Evolutionary conservation across 1,139 yeast species (phyloP).

Genomic region (Suhomyces anneliseae): DNA sequence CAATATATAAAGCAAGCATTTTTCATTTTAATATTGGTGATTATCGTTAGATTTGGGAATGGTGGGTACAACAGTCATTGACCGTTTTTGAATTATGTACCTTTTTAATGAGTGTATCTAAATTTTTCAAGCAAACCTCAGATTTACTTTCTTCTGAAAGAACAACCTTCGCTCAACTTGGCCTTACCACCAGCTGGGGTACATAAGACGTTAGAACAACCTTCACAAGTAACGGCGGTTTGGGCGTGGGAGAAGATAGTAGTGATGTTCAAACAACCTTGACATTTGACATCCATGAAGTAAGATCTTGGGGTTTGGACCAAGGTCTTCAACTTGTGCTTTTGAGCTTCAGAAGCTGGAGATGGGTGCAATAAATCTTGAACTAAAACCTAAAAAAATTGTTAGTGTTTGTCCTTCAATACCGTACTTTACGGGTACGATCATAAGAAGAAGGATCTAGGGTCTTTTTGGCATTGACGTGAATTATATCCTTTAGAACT

Average conservation of each 20-base stretch:
- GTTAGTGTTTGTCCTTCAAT: neutral
- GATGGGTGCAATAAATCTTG: constrained; percentile 74
- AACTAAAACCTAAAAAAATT: constrained; percentile 17
- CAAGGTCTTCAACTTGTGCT: constrained; percentile 96
- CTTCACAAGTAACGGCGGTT: constrained; percentile 98
- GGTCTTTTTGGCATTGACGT: too few relatives aligned
- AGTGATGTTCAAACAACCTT: constrained; percentile 98
- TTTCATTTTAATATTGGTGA: constrained; percentile 6
- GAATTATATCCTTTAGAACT: too few relatives aligned
- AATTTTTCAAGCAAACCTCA: constrained; percentile 2
- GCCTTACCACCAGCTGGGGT: constrained; percentile 99
- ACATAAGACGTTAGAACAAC: constrained; percentile 97
- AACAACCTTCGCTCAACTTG: constrained; percentile 97
- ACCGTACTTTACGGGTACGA: neutral
- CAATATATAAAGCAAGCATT: constrained; percentile 7
- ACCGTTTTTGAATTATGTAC: constrained; percentile 5
- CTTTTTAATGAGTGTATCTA: constrained; percentile 7
- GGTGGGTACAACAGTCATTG: constrained; percentile 6
- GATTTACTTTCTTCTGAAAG: constrained; percentile 95
- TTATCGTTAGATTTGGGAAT: constrained; percentile 6
- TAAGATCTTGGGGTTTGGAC: constrained; percentile 98
- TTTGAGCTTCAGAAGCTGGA: constrained; percentile 91
- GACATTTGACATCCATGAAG: constrained; percentile 99
- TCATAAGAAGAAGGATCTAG: too few relatives aligned
- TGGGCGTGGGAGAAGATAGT: constrained; percentile 99